phyloP scores from a whole-genome alignment of 2,329 filamentous ascomycete species.

The Aspergillus neoniger region DNA sequence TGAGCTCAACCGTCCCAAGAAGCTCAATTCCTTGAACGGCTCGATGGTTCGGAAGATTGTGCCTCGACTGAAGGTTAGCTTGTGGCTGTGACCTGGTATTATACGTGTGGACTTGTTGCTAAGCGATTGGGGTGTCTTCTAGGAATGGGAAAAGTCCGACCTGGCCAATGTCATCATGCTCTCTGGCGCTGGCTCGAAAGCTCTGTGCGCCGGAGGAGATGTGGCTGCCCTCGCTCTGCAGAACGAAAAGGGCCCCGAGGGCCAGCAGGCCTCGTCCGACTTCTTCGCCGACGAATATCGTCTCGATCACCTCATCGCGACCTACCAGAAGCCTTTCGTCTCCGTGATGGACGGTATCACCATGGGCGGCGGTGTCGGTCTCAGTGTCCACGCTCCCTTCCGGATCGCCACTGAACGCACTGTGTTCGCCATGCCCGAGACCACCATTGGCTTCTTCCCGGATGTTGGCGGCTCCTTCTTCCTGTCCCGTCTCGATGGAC shows the following conservation, averaged over 20 bases:
- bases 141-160: slow-evolving; percentile 93
- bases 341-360: slow-evolving; percentile 97
- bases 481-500: slow-evolving; percentile 82
- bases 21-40: slow-evolving; percentile 87
- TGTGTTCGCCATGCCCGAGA: slow-evolving; percentile 97
- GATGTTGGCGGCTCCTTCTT: slow-evolving; percentile 98
- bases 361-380: slow-evolving; percentile 95
- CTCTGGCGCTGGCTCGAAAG: slow-evolving; percentile 81
- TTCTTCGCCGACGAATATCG: slow-evolving; percentile 97
- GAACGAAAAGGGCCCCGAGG: slow-evolving; percentile 68
- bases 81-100: neutral
- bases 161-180: slow-evolving; percentile 90
- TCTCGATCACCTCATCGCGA: slow-evolving; percentile 92
- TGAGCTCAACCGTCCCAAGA: slow-evolving; percentile 88
- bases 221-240: slow-evolving; percentile 74
- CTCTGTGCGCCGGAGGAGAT: slow-evolving; percentile 93
- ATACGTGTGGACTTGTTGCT: slow-evolving; percentile 8
- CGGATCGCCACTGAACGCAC: slow-evolving; percentile 95
- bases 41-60: slow-evolving; percentile 97
- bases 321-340: slow-evolving; percentile 88
- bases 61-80: slow-evolving; percentile 67
- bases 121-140: slow-evolving; percentile 17
- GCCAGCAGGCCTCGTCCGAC: slow-evolving; percentile 72
- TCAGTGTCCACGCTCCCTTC: slow-evolving; percentile 93
- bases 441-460: slow-evolving; percentile 96